Evolutionary conservation across 106 monocot species (phyloP), one percentile per base, ranked within the genome.

Genomic region (Xerophyta viscosa): DNA sequence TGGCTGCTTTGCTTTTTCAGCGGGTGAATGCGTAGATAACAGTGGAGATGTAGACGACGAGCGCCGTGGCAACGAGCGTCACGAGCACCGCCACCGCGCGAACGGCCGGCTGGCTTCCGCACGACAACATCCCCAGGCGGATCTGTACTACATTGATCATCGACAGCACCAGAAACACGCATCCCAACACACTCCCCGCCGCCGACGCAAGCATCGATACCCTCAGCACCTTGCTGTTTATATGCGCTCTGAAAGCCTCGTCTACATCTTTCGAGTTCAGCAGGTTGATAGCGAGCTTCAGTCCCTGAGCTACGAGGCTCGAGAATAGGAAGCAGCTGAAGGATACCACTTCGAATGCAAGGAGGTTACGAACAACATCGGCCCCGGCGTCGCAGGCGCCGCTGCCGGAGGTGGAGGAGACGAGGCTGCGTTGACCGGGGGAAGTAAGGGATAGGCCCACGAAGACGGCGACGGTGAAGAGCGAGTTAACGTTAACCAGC

Each of bases 261-360:
- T 43, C n/a, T 18, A 46, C 46, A 20, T 46, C 26, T 8, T 29
- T 52, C 6, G 8, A 19, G 31, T 36, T 31, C 7, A 27, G 39
- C 27, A 79, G 66, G 42, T 77, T 79, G 65, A 83, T 68, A 56
- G 77, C 67, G 60, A 83, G 92, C 71, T 87, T 92, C 58, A 92
- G 76, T 67, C 79, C 83, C 58, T 80, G 76, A 1, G 92, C 92
- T 54, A 92, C 61, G 48, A 92, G 76, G 71, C 79, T 79, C 50
- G 92, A 87, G 71, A 87, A 86, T 47, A 92, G 82, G 63, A 92
- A 92, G 64, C 62, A 83, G 54, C 76, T 54, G 87, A 92, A 92
- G 29, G 92, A 63, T 50, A 64, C 64, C 17, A 92, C 92, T 67
- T 87, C 82, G 74, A 87, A 83, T 22, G 76, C 37, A 24, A 92